Base-by-base conservation (phyloP, 257 asterid species). In the Przewalskia tangutica region DNA sequence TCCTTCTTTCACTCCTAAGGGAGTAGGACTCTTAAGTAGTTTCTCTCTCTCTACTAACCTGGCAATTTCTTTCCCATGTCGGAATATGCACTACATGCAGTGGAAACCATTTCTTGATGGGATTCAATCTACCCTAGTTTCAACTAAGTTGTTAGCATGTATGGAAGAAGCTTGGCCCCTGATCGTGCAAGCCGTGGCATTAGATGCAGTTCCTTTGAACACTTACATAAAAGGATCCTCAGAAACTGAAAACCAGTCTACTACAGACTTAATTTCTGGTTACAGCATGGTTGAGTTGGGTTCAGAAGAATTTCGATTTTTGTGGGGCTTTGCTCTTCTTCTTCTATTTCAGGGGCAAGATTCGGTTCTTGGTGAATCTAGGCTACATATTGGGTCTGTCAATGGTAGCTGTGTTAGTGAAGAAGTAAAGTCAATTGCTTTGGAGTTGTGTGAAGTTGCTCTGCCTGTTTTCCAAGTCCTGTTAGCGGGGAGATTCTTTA, bases 41-140 rank as follows among this genome's bases (percentile, higher is more conserved):
- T 48, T 55, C 16, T 70, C 18, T 32, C 62, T 20, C 80, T 73
- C 76, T 73, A 62, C 23, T 50, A 10, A 76, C 67, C 64, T n/a
- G 79, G 82, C 79, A 63, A 60, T 81, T 86, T 77, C 76, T 60
- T 81, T 77, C 73, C 44, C 62, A 81, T 76, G 36, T 82, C 64
- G 51, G 85, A 63, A 65, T 81, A 78, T 86, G 71, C 80, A 80
- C 67, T 84, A 62, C 83, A 80, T 90, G 44, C 92, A 96, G 99
- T 91, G 97, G 98, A 92, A 89, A 88, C 97, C 97, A 82, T 91
- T 96, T 87, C 98, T 96, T 87, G 99, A 96, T 82, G 99, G 98
- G 82, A 90, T 96, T 82, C 98, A 93, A 81, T 91, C 98, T 75
- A 85, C 94, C 55, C 84, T 85, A 85, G 96, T 90, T 84, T 94